Conservation (phyloP, 2,329 filamentous ascomycete species). For the Colletotrichum simmondsii region DNA sequence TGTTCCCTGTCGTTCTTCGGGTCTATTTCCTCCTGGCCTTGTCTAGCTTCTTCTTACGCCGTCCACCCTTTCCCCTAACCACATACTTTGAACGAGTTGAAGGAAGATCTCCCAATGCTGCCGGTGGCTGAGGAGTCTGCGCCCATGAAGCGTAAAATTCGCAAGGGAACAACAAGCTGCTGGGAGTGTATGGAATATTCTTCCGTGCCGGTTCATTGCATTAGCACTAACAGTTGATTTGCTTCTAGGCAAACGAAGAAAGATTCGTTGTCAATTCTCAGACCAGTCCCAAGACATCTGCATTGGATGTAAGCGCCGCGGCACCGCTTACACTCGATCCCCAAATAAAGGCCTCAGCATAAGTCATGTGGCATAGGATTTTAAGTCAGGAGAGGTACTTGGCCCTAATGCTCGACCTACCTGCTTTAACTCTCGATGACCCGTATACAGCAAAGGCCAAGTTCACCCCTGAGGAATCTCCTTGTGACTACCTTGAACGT, state of each 20-base stretch:
- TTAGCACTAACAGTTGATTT: neutral
- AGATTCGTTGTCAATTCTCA: slow-evolving; percentile 59
- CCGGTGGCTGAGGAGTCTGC: neutral
- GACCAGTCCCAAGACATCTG: slow-evolving; percentile 51
- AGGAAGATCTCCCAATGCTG: neutral
- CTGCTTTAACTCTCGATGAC: slow-evolving; percentile 39
- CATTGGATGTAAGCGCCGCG: slow-evolving; percentile 56
- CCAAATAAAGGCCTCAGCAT: slow-evolving; percentile 9
- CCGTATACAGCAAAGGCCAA: slow-evolving; percentile 33
- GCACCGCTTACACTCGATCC: slow-evolving; percentile 42
- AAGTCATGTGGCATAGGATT: slow-evolving; percentile 49
- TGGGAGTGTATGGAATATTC: slow-evolving; percentile 58
- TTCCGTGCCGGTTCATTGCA: neutral
- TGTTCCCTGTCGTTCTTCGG: too few relatives aligned
- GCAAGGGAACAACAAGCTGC: slow-evolving; percentile 66
- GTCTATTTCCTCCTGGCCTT: too few relatives aligned
- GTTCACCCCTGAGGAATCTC: neutral
- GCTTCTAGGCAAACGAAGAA: slow-evolving; percentile 53
- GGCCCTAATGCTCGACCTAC: slow-evolving; percentile 51
- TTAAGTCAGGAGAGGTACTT: slow-evolving; percentile 48
- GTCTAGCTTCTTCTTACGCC: too few relatives aligned
- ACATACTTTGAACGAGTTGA: neutral
- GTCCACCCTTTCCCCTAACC: too few relatives aligned
- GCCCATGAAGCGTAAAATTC: slow-evolving; percentile 46
- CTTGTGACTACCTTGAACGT: too few relatives aligned